Conservation (phyloP, 164 flowering plant species). For the Dillenia suffruticosa region DNA sequence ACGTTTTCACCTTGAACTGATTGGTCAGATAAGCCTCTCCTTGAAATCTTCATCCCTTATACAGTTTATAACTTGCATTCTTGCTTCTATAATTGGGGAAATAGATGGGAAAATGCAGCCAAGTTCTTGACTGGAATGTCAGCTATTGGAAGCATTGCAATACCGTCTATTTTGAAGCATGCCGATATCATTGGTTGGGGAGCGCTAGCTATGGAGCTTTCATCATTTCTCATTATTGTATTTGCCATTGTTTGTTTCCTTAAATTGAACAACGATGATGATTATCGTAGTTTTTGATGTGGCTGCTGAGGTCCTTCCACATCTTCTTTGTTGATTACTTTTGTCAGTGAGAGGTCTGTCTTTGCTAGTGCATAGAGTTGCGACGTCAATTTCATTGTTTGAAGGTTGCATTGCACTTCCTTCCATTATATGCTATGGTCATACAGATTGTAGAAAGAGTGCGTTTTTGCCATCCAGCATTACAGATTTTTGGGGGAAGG, state of each 20-base stretch:
- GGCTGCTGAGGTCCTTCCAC: too few species aligned
- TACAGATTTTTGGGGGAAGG: too few species aligned
- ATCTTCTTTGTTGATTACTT: too few species aligned
- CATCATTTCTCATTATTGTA: conserved; percentile 62
- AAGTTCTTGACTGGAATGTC: conserved; percentile 93
- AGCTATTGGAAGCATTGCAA: conserved; percentile 85
- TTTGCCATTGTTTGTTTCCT: conserved; percentile 58
- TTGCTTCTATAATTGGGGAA: conserved; percentile 2
- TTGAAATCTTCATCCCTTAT: background rate
- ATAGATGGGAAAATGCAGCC: conserved; percentile 81
- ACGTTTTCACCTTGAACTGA: conserved; percentile 7
- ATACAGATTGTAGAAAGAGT: too few species aligned
- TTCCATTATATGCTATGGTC: too few species aligned
- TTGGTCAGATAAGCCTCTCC: background rate
- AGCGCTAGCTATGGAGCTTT: conserved; percentile 77
- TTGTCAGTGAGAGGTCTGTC: too few species aligned
- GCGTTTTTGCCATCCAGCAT: too few species aligned
- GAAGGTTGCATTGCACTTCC: too few species aligned
- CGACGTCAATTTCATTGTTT: too few species aligned
- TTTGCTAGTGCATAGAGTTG: too few species aligned
- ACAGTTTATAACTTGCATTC: background rate
- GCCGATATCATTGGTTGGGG: conserved; percentile 96
- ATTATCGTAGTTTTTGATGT: conserved; percentile 43
- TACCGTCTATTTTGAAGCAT: conserved; percentile 84
- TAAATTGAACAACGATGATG: conserved; percentile 38